These are phyloP conservation scores for Microbotryum scabiosae DNA, from an alignment of 1,284 basidiomycete species.

Conservation along the genomic window DNA sequence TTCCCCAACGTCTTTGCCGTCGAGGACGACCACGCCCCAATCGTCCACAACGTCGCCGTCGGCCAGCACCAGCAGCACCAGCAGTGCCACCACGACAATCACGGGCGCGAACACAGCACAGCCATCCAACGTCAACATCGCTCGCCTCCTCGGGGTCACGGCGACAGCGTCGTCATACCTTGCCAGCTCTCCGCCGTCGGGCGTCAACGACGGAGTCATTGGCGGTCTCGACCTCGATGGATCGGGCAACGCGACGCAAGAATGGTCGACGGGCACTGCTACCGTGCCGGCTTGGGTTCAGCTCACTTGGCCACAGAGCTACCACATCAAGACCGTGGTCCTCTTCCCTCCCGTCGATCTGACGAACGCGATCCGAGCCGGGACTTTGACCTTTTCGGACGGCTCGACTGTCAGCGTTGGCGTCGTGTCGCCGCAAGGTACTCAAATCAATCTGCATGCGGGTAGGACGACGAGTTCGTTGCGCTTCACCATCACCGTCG, in stretches of 20 bases:
- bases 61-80: neutral
- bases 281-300: slow-evolving; percentile 11
- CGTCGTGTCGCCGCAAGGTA: slow-evolving; percentile 6
- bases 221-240: slow-evolving; percentile 13
- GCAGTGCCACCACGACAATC: neutral
- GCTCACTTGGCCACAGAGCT: slow-evolving; percentile 9
- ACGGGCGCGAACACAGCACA: slow-evolving; percentile 7
- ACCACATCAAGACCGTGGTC: slow-evolving; percentile 18
- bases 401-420: slow-evolving; percentile 12
- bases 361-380: slow-evolving; percentile 2
- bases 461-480: slow-evolving; percentile 17
- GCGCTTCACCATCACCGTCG: slow-evolving; percentile 22
- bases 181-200: slow-evolving; percentile 8
- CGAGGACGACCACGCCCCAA: neutral
- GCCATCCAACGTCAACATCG: slow-evolving; percentile 20
- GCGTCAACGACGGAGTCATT: slow-evolving; percentile 21
- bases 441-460: slow-evolving; percentile 14
- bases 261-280: slow-evolving; percentile 10
- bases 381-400: slow-evolving; percentile 19
- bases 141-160: slow-evolving; percentile 7
- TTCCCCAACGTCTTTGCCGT: neutral
- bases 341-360: slow-evolving; percentile 9
- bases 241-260: slow-evolving; percentile 6
- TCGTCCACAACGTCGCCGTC: slow-evolving; percentile 1
- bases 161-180: slow-evolving; percentile 12